phyloP scores from a whole-genome alignment of 2,329 filamentous ascomycete species.

The Verruconis gallopava region DNA sequence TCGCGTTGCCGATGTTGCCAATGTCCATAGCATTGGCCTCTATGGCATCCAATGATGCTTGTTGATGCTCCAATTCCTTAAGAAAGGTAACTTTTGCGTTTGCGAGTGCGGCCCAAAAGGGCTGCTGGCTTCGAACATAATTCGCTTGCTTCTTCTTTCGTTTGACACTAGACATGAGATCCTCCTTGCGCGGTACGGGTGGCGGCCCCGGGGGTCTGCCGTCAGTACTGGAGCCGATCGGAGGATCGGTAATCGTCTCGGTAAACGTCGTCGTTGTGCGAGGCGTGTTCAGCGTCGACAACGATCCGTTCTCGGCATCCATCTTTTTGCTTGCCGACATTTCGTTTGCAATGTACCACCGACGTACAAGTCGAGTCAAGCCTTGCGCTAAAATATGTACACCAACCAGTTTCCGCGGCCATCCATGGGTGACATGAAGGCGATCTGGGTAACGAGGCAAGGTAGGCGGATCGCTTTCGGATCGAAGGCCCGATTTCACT shows the following conservation, averaged over 20 bases:
- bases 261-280: slow-evolving; percentile 16
- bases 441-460: not conserved
- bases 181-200: slow-evolving; percentile 41
- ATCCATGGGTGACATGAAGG: slow-evolving; percentile 3
- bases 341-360: slow-evolving; percentile 22
- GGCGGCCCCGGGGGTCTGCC: slow-evolving; percentile 38
- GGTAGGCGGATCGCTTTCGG: not conserved
- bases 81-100: slow-evolving; percentile 95
- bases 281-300: slow-evolving; percentile 5
- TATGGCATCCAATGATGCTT: slow-evolving; percentile 58
- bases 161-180: slow-evolving; percentile 48
- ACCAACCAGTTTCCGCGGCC: slow-evolving; percentile 46
- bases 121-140: slow-evolving; percentile 79
- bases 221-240: slow-evolving; percentile 30
- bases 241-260: slow-evolving; percentile 38
- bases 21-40: slow-evolving; percentile 65
- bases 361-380: slow-evolving; percentile 54
- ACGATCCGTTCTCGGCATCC: slow-evolving; percentile 27
- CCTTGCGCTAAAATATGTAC: slow-evolving; percentile 67
- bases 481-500: slow-evolving; percentile 23
- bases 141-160: slow-evolving; percentile 85
- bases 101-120: slow-evolving; percentile 84
- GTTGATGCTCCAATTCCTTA: slow-evolving; percentile 64
- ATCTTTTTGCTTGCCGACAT: slow-evolving; percentile 26
- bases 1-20: slow-evolving; percentile 63